Base-by-base conservation (phyloP, 371 early-diverging fungal species). In the Lichtheimia corymbifera region DNA sequence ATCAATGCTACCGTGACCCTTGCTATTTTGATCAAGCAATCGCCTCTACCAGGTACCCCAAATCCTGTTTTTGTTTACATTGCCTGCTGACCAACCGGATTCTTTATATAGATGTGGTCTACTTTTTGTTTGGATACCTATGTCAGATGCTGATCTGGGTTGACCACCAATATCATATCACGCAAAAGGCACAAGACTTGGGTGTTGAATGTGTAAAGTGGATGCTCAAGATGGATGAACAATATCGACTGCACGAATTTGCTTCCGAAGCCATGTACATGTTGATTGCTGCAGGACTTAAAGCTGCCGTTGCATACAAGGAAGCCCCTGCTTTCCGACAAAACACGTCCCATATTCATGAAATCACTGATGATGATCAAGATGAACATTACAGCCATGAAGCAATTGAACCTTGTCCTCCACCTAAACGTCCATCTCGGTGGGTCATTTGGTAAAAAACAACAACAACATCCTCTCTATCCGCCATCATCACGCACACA, bases 231-330 rank as follows among this genome's bases (percentile, higher is more conserved):
- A 67, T 79, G 2, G 88, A 88, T 53, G 80, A 84, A 58, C 74
- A 83, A 49, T 87, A 86, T 63, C 74, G 77, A n/a, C 64, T 88
- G 18, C 87, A 86, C 54, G 83, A 86, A 67, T 79, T 73, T 43
- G 78, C 80, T 4, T 75, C 85, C 3, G 84, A 83, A 50, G 76
- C 82, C 17, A 53, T 86, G 28, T 83, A 80, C 53, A 80, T 84
- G 18, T 64, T 80, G 0, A 59, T 84, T 18, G 76, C 85, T 0
- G 85, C 86, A 9, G 65, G 76, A 25, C 71, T 87, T 47, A 86
- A 84, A 66, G 87, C 87, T 2, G 77, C 79, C 2, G 74, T 87
- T 17, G 88, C 87, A 3, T 88, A 83, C 61, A 84, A 84, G 61
- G 85, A 87, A 61, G 65, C 85, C 0, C 83, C 88, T 5, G 66